Evolutionary conservation across 2,329 filamentous ascomycete genomes (phyloP), one percentile per base, ranked within the genome.

Genomic region (Ampelomyces quisqualis): DNA sequence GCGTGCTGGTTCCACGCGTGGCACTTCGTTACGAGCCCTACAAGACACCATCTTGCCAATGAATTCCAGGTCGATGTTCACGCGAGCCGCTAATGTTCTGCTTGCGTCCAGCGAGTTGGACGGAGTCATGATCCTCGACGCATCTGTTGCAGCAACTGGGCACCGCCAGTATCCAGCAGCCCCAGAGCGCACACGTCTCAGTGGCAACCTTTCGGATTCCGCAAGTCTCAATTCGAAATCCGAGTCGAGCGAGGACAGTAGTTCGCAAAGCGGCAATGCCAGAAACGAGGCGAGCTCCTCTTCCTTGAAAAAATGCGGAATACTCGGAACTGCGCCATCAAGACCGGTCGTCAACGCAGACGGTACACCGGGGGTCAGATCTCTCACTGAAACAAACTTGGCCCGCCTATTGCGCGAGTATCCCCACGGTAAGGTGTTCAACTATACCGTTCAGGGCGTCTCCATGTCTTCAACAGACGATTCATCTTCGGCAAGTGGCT

Each of bases 81-180:
- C 54, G 0, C 53, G 63, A 18, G 64, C 64, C 23, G 63, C 64
- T 10, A 61, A 49, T 20, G 47, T 66, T 6, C 60, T 67, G 38
- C 51, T 56, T 32, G 46, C 51, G 5, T 64, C 63, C 2, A 65
- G 62, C 26, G 51, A 57, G 19, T 37, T 65, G 1, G 64, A 66
- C 21, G 64, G 64, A 10, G 62, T 66, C 2, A 19, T 66, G 2
- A 62, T 67, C n/a, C 49, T 67, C 1, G 63, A 67, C 30, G 63
- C 63, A 5, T 63, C 60, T 7, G 44, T 65, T 18, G 60, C 53
- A 13, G 54, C 56, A 14, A 28, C 31, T 3, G 33, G 33, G 9
- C 33, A 35, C 18, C 33, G 33, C 9, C 21, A 35, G 14, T 13
- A 34, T 13, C 31, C 31, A 13, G 31, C 31, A 34, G 31, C 31